phyloP scores from a whole-genome alignment of 192 early-diverging fungal species.

The Rhizophagus sp. region DNA sequence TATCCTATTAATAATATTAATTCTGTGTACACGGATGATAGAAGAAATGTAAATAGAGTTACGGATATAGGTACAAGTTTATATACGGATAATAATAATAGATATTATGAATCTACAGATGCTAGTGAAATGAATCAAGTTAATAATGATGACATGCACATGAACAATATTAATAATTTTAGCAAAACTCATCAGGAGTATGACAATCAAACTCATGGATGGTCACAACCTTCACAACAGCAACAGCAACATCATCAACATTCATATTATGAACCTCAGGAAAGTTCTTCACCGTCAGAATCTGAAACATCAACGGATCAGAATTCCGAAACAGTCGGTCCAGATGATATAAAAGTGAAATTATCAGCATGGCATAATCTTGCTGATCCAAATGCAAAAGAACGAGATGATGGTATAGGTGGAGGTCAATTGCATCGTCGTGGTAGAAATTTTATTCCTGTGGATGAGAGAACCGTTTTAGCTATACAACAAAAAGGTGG shows the following conservation, averaged over 20 bases:
- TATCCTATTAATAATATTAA: too few species aligned
- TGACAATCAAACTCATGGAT: too few species aligned
- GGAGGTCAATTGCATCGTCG: constrained; percentile 14
- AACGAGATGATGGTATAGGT: constrained; percentile 8
- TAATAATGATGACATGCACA: too few species aligned
- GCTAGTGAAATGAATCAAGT: too few species aligned
- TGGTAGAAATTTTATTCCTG: constrained; percentile 24
- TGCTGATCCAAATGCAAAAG: constrained; percentile 1
- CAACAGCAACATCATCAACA: not conserved
- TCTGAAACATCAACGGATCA: not conserved
- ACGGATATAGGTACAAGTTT: too few species aligned
- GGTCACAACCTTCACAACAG: too few species aligned
- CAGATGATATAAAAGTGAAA: not conserved
- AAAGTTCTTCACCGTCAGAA: not conserved
- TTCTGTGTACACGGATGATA: too few species aligned
- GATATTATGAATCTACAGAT: too few species aligned
- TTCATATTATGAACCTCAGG: not conserved
- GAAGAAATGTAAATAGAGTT: too few species aligned
- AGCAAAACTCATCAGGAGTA: too few species aligned
- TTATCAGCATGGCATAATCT: constrained; percentile 11
- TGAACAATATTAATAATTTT: too few species aligned
- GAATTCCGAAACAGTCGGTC: not conserved
- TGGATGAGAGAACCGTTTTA: not conserved
- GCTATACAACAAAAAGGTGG: constrained; percentile 15
- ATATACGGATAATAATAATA: too few species aligned